Evolutionary conservation across 2,329 filamentous ascomycete genomes (phyloP).

Genomic region (Proliferodiscus dingleyae): DNA sequence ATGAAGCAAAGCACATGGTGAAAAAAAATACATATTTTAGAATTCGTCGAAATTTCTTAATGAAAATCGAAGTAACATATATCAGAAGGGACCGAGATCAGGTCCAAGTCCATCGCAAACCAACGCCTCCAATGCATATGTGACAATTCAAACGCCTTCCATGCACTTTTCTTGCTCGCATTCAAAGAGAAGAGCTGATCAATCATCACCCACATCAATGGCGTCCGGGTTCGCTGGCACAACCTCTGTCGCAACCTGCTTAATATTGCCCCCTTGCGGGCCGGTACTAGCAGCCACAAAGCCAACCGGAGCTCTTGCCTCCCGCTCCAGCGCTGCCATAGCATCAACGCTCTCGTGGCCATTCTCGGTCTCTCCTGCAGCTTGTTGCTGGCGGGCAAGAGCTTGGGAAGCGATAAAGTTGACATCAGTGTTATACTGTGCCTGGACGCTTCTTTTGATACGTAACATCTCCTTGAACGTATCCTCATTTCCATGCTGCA

Average conservation of each 20-base stretch:
- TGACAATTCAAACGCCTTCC: background rate
- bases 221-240: constrained; percentile 71
- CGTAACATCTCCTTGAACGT: constrained; percentile 99
- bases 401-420: constrained; percentile 97
- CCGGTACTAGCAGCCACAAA: constrained; percentile 85
- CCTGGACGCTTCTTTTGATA: constrained; percentile 94
- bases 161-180: constrained; percentile 3
- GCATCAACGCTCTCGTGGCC: constrained; percentile 60
- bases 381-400: constrained; percentile 69
- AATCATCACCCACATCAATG: constrained; percentile 65
- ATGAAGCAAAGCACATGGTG: too few species aligned
- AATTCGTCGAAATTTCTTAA: too few species aligned
- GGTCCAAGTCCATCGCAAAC: too few species aligned
- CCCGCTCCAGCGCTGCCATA: constrained; percentile 83
- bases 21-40: too few species aligned
- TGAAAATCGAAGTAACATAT: too few species aligned
- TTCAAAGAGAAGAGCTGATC: constrained; percentile 4
- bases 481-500: constrained; percentile 97
- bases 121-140: too few species aligned
- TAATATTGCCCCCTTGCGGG: constrained; percentile 54
- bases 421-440: constrained; percentile 98
- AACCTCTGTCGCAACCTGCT: constrained; percentile 35
- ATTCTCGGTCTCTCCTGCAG: constrained; percentile 34
- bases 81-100: too few species aligned
- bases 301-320: constrained; percentile 81